Percentiles rank a stretch among this genome's conserved stretches.
These are phyloP conservation scores for Fragaria ananassa DNA, from an alignment of 306 rosid genomes.

Conservation along the genomic window DNA sequence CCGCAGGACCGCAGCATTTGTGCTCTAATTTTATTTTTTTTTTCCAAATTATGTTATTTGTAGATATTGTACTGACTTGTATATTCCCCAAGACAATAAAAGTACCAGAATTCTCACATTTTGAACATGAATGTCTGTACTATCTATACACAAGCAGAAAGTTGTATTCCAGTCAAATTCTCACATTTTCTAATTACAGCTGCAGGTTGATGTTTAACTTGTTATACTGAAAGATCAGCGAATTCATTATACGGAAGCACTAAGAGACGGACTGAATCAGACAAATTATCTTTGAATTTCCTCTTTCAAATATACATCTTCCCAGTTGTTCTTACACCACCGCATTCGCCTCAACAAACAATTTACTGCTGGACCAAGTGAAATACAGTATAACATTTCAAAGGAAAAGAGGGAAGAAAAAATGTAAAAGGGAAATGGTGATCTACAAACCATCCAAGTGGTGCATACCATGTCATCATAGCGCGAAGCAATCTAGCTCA, in stretches of 20 bases:
- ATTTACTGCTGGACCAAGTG: constrained; percentile 18
- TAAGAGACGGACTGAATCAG: neutral
- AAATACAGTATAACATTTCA: constrained; percentile 8
- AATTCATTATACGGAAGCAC: neutral
- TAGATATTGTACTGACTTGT: constrained; percentile 11
- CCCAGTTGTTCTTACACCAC: constrained; percentile 16
- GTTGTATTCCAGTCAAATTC: neutral
- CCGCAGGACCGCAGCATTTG: constrained; percentile 17
- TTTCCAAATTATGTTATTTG: constrained; percentile 8
- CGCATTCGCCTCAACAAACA: constrained; percentile 13
- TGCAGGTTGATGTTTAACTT: no score
- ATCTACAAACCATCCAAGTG: constrained; percentile 31
- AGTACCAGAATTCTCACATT: neutral
- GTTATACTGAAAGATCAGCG: neutral
- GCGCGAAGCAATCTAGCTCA: constrained; percentile 25
- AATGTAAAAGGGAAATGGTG: constrained; percentile 17
- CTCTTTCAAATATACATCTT: constrained; percentile 6
- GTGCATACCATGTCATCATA: constrained; percentile 42
- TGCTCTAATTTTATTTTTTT: constrained; percentile 3
- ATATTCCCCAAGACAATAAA: neutral
- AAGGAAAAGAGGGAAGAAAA: neutral
- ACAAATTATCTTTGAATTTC: constrained; percentile 17
- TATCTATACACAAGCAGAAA: neutral
- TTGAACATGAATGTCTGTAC: neutral
- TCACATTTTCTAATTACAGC: no score